Evolutionary conservation across 495 filamentous ascomycete species (phyloP).

Genomic region (Trichodelitschia bisporula): DNA sequence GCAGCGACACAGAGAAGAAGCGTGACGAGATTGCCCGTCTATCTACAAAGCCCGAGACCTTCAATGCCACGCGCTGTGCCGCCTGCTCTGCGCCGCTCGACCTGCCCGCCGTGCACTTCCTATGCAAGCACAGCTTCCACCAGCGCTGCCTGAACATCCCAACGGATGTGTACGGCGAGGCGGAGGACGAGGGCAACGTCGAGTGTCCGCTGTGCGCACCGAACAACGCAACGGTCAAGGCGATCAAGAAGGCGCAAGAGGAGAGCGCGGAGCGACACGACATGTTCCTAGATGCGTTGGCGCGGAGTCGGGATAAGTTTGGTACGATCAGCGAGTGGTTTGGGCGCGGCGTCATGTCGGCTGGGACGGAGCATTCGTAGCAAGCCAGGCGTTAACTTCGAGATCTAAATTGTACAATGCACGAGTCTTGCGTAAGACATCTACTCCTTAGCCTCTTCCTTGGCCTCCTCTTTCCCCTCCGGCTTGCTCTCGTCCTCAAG

Average conservation of each 20-base stretch:
- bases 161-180: conserved; percentile 10
- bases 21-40: conserved; percentile 53
- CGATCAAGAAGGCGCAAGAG: conserved; percentile 64
- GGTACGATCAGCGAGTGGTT: conserved; percentile 83
- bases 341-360: conserved; percentile 61
- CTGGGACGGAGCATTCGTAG: conserved; percentile 4
- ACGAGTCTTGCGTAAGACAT: too few species aligned
- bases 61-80: conserved; percentile 68
- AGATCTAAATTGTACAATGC: too few species aligned
- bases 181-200: conserved; percentile 31
- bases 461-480: too few species aligned
- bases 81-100: conserved; percentile 53
- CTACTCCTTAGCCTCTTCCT: too few species aligned
- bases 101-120: conserved; percentile 75
- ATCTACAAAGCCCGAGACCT: conserved; percentile 55
- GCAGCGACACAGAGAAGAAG: conserved; percentile 60
- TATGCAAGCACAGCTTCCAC: conserved; percentile 93
- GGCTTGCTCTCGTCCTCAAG: conserved; percentile 76
- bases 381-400: too few species aligned
- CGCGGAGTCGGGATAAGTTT: conserved; percentile 61
- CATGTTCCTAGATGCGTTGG: conserved; percentile 59
- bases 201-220: conserved; percentile 71
- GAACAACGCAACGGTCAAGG: conserved; percentile 63
- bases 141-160: conserved; percentile 49
- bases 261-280: conserved; percentile 79